phyloP scores from a whole-genome alignment of 2,329 filamentous ascomycete species.

The Penicillium psychrosexuale region DNA sequence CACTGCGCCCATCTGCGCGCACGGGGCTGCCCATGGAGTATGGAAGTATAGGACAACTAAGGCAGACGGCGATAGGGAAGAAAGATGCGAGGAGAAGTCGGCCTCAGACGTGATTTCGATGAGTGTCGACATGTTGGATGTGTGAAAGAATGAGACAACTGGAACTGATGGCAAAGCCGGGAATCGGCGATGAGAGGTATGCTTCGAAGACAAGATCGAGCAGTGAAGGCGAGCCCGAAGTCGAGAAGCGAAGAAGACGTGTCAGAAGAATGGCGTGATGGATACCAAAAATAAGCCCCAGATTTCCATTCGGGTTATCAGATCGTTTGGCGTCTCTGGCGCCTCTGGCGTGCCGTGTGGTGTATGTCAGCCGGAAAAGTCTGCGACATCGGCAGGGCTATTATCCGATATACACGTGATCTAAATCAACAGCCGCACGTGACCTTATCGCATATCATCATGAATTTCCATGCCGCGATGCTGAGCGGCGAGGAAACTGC shows the following conservation, averaged over 20 bases:
- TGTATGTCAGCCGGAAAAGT: not conserved
- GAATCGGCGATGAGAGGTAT: not conserved
- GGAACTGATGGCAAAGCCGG: not conserved
- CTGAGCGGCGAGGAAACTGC: not conserved
- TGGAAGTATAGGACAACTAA: constrained; percentile 91
- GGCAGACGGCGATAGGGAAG: constrained; percentile 63
- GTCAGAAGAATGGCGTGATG: constrained; percentile 26
- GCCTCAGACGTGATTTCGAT: constrained; percentile 71
- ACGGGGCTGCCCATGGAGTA: constrained; percentile 93
- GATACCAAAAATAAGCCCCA: constrained; percentile 5
- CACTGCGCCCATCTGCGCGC: constrained; percentile 87
- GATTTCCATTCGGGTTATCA: constrained; percentile 30
- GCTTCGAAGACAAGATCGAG: not conserved
- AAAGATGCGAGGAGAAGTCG: constrained; percentile 68
- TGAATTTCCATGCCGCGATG: not conserved
- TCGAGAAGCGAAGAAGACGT: constrained; percentile 7
- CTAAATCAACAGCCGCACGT: rapidly evolving
- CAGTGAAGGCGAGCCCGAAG: not conserved
- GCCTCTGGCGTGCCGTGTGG: not conserved
- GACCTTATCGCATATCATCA: constrained; percentile 17
- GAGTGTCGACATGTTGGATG: constrained; percentile 67
- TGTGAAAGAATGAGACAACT: not conserved
- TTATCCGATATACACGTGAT: not conserved
- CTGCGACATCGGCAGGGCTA: not conserved
- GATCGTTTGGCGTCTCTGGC: constrained; percentile 23